phyloP scores from a whole-genome alignment of 495 filamentous ascomycete species.

The Neurospora sublineolata region DNA sequence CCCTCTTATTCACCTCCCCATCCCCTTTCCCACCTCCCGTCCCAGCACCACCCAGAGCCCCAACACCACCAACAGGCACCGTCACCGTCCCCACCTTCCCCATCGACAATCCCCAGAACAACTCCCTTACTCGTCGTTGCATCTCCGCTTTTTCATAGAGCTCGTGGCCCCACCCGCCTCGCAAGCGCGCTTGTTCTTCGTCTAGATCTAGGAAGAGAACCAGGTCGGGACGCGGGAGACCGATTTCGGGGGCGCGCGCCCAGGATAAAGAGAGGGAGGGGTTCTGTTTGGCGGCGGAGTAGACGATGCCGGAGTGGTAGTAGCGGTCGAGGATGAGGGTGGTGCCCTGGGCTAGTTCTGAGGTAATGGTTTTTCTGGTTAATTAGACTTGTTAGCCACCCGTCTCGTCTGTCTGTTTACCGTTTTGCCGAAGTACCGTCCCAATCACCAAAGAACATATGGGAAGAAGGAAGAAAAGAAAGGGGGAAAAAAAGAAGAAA shows the following conservation, averaged over 20 bases:
- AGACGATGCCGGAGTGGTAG: slow-evolving; percentile 86
- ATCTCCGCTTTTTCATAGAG: slow-evolving; percentile 78
- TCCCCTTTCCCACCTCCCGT: slow-evolving; percentile 1
- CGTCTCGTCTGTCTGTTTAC: too few species aligned
- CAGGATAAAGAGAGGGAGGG: slow-evolving; percentile 58
- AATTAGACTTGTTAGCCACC: not conserved
- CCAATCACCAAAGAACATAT: not conserved
- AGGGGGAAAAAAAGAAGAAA: not conserved
- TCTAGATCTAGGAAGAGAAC: slow-evolving; percentile 79
- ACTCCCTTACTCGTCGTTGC: slow-evolving; percentile 64
- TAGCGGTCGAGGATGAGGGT: slow-evolving; percentile 86
- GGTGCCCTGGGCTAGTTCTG: slow-evolving; percentile 49
- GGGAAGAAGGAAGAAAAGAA: not conserved
- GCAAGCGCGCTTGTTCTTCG: slow-evolving; percentile 53
- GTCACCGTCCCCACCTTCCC: slow-evolving; percentile 26
- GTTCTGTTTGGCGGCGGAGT: slow-evolving; percentile 84
- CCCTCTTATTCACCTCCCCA: not conserved
- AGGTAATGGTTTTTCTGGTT: slow-evolving; percentile 44
- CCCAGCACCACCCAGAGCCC: not conserved
- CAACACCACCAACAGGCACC: slow-evolving; percentile 3
- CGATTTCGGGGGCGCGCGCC: slow-evolving; percentile 73
- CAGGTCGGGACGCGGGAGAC: slow-evolving; percentile 76
- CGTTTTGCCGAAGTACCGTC: too few species aligned
- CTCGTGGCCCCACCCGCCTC: slow-evolving; percentile 81
- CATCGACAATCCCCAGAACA: slow-evolving; percentile 51